Evolutionary conservation across 352 stramenopile genomes (phyloP).

Genomic region (Elongisporangium anandrum): DNA sequence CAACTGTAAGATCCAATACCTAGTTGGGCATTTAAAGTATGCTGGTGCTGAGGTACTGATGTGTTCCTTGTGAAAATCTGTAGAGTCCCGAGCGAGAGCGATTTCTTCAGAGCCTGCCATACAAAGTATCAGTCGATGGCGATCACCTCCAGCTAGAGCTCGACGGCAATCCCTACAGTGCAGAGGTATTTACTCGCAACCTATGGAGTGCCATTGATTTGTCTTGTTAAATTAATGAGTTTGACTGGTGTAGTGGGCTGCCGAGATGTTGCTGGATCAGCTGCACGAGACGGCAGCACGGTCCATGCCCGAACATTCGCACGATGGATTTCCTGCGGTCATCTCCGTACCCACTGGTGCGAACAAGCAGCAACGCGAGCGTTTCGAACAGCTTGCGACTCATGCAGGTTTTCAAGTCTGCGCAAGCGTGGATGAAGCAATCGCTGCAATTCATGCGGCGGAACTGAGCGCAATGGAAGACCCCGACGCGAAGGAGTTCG

Average conservation of each 20-base stretch:
- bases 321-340: slow-evolving; percentile 41
- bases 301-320: slow-evolving; percentile 35
- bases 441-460: slow-evolving; percentile 56
- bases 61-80: not conserved
- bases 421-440: slow-evolving; percentile 46
- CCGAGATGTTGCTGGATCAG: slow-evolving; percentile 56
- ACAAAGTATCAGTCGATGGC: slow-evolving; percentile 19
- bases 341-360: slow-evolving; percentile 41
- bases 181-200: slow-evolving; percentile 29
- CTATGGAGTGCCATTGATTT: not conserved
- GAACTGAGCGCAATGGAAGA: slow-evolving; percentile 35
- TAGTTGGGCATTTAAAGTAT: no score
- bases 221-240: not conserved
- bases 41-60: not conserved
- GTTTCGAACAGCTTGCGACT: slow-evolving; percentile 42
- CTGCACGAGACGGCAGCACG: slow-evolving; percentile 35
- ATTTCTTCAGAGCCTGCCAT: slow-evolving; percentile 39
- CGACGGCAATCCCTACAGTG: slow-evolving; percentile 51
- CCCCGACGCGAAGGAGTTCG: slow-evolving; percentile 15
- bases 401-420: slow-evolving; percentile 58
- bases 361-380: slow-evolving; percentile 21
- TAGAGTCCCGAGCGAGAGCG: slow-evolving; percentile 17
- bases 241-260: slow-evolving; percentile 42
- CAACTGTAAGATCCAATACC: not conserved
- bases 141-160: slow-evolving; percentile 30